Evolutionary conservation across 2,329 filamentous ascomycete genomes (phyloP).

Genomic region (Dissoconium aciculare): DNA sequence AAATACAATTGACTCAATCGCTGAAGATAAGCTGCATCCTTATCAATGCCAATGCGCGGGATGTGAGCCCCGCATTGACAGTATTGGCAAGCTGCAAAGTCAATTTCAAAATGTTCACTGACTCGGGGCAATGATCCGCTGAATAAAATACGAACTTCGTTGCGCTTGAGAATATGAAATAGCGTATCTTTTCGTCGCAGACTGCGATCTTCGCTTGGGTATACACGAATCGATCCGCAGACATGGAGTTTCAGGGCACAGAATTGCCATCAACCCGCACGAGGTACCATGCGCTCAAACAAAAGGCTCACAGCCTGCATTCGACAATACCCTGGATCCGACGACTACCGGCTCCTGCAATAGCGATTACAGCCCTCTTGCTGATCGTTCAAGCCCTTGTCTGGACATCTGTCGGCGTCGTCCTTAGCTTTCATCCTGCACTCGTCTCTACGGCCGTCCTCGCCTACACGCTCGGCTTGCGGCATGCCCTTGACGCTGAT

Average conservation of each 20-base stretch:
- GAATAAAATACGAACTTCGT: no score
- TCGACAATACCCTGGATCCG: constrained; percentile 39
- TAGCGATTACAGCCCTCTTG: constrained; percentile 42
- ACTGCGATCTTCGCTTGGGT: no score
- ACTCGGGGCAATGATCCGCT: no score
- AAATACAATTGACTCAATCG: constrained; percentile 19
- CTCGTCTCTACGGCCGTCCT: constrained; percentile 70
- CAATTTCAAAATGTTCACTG: no score
- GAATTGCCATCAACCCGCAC: no score
- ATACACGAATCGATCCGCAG: no score
- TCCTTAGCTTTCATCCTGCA: constrained; percentile 33
- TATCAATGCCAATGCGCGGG: no score
- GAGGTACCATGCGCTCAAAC: constrained; percentile 7
- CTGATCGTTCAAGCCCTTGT: constrained; percentile 40
- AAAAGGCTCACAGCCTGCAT: constrained; percentile 28
- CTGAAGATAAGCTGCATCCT: no score
- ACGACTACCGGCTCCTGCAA: constrained; percentile 40
- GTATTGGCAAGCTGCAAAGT: no score
- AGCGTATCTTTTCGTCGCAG: no score
- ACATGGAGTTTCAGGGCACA: no score
- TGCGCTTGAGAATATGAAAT: no score
- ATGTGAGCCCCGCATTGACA: constrained; percentile 11
- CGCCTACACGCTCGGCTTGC: constrained; percentile 74
- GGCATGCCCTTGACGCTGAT: constrained; percentile 95
- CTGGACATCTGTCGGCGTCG: constrained; percentile 44